A percentile compares a stretch with the other conserved stretches of the same genome.
Conservation (phyloP, 2,329 filamentous ascomycete genomes). For the Orbilia oligospora region DNA sequence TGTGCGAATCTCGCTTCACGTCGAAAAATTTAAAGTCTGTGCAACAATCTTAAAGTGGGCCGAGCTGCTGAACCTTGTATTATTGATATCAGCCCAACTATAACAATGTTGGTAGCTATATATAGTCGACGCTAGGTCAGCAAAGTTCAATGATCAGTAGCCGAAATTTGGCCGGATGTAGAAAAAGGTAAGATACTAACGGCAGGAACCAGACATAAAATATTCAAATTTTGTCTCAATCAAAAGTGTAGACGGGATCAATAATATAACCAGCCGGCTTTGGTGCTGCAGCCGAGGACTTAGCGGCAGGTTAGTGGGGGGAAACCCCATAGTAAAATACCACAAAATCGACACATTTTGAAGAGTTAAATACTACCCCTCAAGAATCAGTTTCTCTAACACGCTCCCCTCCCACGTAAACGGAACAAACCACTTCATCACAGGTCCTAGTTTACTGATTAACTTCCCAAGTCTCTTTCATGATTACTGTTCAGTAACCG, state of each 20-base stretch:
- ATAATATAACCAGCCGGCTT: background rate
- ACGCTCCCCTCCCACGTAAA: too few species aligned
- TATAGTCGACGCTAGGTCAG: constrained; percentile 6
- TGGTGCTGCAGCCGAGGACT: too few species aligned
- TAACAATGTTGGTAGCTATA: background rate
- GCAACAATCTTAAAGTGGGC: background rate
- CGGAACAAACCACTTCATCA: too few species aligned
- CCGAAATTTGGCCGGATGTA: background rate
- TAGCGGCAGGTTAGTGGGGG: background rate
- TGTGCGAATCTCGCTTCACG: background rate
- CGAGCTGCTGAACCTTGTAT: background rate
- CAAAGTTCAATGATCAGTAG: background rate
- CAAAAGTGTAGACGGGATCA: background rate
- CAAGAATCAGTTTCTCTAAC: too few species aligned
- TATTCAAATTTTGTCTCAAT: background rate
- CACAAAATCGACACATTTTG: background rate
- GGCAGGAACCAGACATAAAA: too few species aligned
- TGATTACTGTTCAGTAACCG: too few species aligned
- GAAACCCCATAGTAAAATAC: background rate
- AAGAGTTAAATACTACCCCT: too few species aligned
- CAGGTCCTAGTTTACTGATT: too few species aligned
- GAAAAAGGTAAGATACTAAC: background rate
- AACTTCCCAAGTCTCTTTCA: too few species aligned
- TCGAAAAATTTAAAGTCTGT: too few species aligned
- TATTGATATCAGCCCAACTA: constrained; percentile 8